A percentile compares a stretch with the other conserved stretches of the same genome.
phyloP scores from a whole-genome alignment of 257 asterid species.

The Lycium ferocissimum region DNA sequence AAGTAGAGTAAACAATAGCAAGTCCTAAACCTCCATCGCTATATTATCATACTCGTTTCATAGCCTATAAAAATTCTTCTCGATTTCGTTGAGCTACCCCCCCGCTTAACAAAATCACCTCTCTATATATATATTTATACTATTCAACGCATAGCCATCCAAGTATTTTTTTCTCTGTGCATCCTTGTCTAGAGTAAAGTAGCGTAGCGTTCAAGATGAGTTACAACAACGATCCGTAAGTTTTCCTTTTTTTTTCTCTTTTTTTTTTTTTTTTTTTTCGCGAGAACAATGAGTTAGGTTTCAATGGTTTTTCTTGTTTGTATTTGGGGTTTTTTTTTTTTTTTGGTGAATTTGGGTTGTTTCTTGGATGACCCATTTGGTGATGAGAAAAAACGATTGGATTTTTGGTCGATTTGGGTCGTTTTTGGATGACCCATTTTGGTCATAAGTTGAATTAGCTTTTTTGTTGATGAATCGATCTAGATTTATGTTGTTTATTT shows the following conservation, averaged over 20 bases:
- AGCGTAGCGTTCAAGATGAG: constrained; percentile 44
- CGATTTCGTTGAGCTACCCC: not conserved
- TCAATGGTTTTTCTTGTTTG: constrained; percentile 29
- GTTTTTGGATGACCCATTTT: constrained; percentile 8
- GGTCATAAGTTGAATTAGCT: not conserved
- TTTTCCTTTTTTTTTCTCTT: not conserved
- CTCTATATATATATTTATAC: not conserved
- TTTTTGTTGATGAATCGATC: too few relatives aligned
- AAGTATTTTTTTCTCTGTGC: constrained; percentile 22
- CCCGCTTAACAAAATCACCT: not conserved
- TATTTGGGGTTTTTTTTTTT: not conserved
- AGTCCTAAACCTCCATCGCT: constrained; percentile 3
- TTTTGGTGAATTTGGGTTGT: not conserved
- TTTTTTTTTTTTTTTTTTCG: not conserved
- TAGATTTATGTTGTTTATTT: too few relatives aligned
- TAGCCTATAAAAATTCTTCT: not conserved
- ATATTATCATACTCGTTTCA: not conserved
- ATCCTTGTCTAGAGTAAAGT: not conserved
- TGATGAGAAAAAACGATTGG: not conserved
- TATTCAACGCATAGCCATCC: not conserved
- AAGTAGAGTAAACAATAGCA: not conserved
- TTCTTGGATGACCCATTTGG: not conserved
- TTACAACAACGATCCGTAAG: constrained; percentile 78
- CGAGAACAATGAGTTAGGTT: constrained; percentile 35
- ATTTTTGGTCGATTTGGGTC: not conserved